phyloP scores from a whole-genome alignment of 768 basidiomycete species.

The Leucocoprinus leucothites region DNA sequence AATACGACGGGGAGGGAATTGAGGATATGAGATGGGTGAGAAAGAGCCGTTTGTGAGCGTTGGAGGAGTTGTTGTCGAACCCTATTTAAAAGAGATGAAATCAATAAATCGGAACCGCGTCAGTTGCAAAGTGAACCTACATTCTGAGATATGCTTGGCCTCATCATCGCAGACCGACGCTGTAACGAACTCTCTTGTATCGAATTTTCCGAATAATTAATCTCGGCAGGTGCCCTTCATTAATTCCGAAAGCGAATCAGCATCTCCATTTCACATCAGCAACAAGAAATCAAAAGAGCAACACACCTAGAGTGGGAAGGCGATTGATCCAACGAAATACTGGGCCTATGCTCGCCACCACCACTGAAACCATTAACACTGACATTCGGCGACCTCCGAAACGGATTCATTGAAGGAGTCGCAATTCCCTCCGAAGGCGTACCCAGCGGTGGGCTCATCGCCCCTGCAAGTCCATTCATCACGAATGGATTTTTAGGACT shows the following conservation, averaged over 20 bases:
- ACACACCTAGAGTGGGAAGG: constrained; percentile 41
- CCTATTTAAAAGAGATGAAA: constrained; percentile 11
- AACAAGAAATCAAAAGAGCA: neutral
- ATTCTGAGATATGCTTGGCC: constrained; percentile 30
- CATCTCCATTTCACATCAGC: neutral
- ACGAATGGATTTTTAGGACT: constrained; percentile 26
- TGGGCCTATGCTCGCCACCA: constrained; percentile 24
- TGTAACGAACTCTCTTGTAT: constrained; percentile 18
- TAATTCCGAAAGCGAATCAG: neutral
- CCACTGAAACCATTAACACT: constrained; percentile 4
- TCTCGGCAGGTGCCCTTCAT: constrained; percentile 40
- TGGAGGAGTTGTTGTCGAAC: constrained; percentile 29
- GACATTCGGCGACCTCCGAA: constrained; percentile 16
- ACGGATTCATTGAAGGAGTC: neutral
- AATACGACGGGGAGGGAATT: constrained; percentile 26
- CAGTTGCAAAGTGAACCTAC: constrained; percentile 18
- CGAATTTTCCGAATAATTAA: constrained; percentile 21
- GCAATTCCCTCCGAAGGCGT: neutral
- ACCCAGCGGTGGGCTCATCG: constrained; percentile 4
- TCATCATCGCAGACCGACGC: constrained; percentile 40
- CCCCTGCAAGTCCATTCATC: constrained; percentile 6
- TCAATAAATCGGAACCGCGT: constrained; percentile 45
- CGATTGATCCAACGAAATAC: constrained; percentile 38
- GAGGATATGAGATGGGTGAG: constrained; percentile 42
- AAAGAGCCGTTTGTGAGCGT: constrained; percentile 33